Conservation (phyloP, 345 rosid species). For the Eucalyptus tenuipes region DNA sequence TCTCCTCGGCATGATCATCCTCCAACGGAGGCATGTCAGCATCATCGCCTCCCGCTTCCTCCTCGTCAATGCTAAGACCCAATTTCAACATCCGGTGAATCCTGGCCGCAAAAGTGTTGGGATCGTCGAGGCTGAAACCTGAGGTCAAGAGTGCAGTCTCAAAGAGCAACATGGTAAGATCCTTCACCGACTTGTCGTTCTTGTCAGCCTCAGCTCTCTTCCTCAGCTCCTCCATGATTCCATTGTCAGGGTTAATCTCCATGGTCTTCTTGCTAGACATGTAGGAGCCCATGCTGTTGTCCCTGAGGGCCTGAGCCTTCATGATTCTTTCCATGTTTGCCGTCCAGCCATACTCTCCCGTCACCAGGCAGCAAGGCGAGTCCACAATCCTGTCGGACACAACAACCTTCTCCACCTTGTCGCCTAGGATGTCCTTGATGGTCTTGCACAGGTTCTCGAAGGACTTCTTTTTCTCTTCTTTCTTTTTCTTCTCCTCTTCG, state of each 20-base stretch:
- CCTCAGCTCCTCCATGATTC: constrained; percentile 83
- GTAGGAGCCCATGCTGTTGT: constrained; percentile 81
- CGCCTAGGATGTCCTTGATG: constrained; percentile 73
- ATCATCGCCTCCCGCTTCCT: constrained; percentile 36
- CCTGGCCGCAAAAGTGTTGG: constrained; percentile 66
- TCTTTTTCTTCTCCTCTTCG: constrained; percentile 71
- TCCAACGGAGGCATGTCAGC: constrained; percentile 74
- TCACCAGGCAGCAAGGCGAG: constrained; percentile 83
- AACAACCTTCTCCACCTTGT: constrained; percentile 69
- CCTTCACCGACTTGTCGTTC: constrained; percentile 81
- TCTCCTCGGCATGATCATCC: constrained; percentile 75
- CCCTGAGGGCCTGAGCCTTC: constrained; percentile 87
- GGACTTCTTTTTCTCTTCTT: constrained; percentile 58
- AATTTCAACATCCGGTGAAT: constrained; percentile 86
- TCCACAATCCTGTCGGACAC: constrained; percentile 79
- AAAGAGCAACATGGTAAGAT: constrained; percentile 58
- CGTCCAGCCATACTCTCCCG: constrained; percentile 85
- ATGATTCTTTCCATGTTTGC: constrained; percentile 94
- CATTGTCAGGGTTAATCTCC: constrained; percentile 86
- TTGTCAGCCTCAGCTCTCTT: constrained; percentile 75
- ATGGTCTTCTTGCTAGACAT: constrained; percentile 92
- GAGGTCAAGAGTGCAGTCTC: constrained; percentile 78
- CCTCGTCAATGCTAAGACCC: constrained; percentile 80
- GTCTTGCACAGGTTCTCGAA: constrained; percentile 77
- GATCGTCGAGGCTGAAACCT: constrained; percentile 86